phyloP scores from a whole-genome alignment of 2,329 filamentous ascomycete genomes.

The Paecilomyces variotii region DNA sequence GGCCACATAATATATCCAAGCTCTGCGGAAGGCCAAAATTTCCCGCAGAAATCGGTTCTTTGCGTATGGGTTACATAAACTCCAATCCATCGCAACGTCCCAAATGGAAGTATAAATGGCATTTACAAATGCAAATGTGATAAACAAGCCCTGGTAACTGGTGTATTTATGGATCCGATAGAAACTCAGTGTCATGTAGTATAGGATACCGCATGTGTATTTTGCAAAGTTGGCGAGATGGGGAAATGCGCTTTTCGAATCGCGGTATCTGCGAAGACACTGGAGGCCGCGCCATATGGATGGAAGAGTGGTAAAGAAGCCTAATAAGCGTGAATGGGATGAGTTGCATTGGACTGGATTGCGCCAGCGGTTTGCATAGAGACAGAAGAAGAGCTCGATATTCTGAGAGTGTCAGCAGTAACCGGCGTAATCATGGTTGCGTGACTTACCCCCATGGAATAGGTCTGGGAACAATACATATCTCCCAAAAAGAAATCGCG shows the following conservation, averaged over 20 bases:
- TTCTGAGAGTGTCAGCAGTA: slow-evolving; percentile 49
- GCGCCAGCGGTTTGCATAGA: slow-evolving; percentile 74
- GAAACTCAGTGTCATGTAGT: slow-evolving; percentile 69
- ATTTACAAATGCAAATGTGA: slow-evolving; percentile 74
- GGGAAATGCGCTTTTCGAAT: slow-evolving; percentile 81
- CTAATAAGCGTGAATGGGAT: slow-evolving; percentile 69
- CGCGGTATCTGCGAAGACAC: slow-evolving; percentile 79
- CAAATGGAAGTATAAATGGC: slow-evolving; percentile 77
- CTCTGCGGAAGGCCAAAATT: slow-evolving; percentile 67
- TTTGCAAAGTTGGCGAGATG: slow-evolving; percentile 91
- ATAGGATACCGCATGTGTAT: slow-evolving; percentile 75
- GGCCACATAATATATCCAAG: slow-evolving; percentile 78
- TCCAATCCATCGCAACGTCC: slow-evolving; percentile 97
- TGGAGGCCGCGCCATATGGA: slow-evolving; percentile 87
- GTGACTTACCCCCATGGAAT: slow-evolving; percentile 68
- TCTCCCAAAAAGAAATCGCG: slow-evolving; percentile 96
- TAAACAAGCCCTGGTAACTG: slow-evolving; percentile 60
- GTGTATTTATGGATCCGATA: slow-evolving; percentile 64
- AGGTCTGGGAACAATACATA: slow-evolving; percentile 94
- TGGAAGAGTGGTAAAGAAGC: slow-evolving; percentile 76
- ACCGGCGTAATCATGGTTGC: background rate
- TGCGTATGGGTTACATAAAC: slow-evolving; percentile 69
- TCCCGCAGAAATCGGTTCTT: slow-evolving; percentile 63
- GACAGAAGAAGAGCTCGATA: slow-evolving; percentile 85
- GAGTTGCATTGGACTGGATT: slow-evolving; percentile 75